Base-by-base conservation (phyloP, 164 flowering plant genomes). In the Chimonanthus praecox region DNA sequence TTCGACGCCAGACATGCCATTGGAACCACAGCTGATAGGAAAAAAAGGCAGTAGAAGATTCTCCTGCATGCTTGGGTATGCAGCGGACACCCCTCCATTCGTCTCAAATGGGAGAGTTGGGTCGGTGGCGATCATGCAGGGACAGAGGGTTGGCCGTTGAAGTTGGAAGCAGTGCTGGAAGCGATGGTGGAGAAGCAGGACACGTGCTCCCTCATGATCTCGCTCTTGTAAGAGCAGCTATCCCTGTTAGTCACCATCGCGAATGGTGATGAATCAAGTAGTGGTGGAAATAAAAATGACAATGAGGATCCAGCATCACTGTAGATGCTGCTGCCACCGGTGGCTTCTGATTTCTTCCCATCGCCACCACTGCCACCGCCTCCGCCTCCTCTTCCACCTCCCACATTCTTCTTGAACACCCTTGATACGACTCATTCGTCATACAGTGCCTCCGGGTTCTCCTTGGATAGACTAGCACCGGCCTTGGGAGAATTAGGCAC, bases 111-210 rank as follows among this genome's bases (percentile, higher is more conserved):
- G 71, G 0, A 76, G 9, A 7, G 67, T 58, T 0, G 83, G 65
- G 63, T 69, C 51, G 7, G 49, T 33, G 60, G 16, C 7, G 58
- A 62, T 54, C 49, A 69, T 70, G 44, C 80, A 69, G 10, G 33
- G 16, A 5, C 16, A 7, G 21, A 61, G 16, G 67, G 47, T 2
- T 20, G 67, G 54, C 50, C 71, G 77, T 60, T 64, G 68, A 64
- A 72, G 48, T 21, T 71, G 15, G 61, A 58, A n/a, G 61, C 61
- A 21, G 33, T 1, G 33, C 33, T 1, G 10, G 61, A 3, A 47
- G 85, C 80, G 21, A 80, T 9, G 66, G 85, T 92, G 97, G 98
- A 94, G 98, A 94, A 94, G 89, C 98, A 94, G 98, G 97, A 83
- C 94, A 90, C 98, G 97, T 88, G 98, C 90, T 89, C 87, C 72